phyloP scores from a whole-genome alignment of 805 yeast genomes.

The Ogataea ramenticola region DNA sequence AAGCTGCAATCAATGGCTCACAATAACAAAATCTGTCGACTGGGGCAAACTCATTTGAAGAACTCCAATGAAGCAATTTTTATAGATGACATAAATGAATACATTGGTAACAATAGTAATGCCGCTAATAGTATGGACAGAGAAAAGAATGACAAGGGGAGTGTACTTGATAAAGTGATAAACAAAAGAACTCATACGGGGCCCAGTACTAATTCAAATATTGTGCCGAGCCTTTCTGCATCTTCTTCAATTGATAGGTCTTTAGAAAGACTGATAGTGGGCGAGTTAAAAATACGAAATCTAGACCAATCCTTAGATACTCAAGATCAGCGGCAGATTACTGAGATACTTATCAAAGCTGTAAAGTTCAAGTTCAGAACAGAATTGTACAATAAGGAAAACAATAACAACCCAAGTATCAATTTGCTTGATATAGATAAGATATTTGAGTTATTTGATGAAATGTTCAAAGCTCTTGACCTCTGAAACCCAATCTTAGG shows the following conservation, averaged over 20 bases:
- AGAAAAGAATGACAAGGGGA: neutral
- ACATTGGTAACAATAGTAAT: neutral
- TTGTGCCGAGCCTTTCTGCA: neutral
- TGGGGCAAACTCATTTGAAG: neutral
- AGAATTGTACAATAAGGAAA: constrained; percentile 5
- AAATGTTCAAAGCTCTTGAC: constrained; percentile 15
- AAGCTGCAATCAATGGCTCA: no score
- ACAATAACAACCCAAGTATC: neutral
- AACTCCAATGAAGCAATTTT: neutral
- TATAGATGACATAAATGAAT: neutral
- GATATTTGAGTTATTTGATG: constrained; percentile 29
- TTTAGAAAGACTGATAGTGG: constrained; percentile 26
- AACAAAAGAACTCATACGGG: neutral
- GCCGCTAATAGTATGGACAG: neutral
- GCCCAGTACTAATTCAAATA: neutral
- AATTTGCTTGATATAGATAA: constrained; percentile 14
- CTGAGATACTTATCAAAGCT: constrained; percentile 27
- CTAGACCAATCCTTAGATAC: constrained; percentile 19
- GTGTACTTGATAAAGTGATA: neutral
- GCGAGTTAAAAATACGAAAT: constrained; percentile 30
- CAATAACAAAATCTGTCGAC: neutral
- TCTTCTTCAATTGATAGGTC: constrained; percentile 1
- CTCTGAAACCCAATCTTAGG: constrained; percentile 16
- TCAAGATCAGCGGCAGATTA: constrained; percentile 27
- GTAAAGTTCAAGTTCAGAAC: constrained; percentile 31